These are phyloP conservation scores for Ampelocalamus luodianensis DNA, from an alignment of 176 grass and related monocot genomes.

Conservation along the genomic window DNA sequence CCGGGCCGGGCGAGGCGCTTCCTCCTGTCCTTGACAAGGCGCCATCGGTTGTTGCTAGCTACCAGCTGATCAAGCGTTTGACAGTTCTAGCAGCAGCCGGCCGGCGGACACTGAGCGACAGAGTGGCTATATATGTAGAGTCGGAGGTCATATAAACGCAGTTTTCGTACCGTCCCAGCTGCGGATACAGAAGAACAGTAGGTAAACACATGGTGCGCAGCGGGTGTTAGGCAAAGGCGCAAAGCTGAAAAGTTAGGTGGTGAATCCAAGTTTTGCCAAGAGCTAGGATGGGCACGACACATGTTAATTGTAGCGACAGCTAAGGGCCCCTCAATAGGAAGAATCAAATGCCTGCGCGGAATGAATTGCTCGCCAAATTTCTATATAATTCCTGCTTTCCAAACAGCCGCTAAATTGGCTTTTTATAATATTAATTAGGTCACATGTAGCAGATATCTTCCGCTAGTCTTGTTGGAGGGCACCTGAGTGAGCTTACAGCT, in stretches of 20 bases:
- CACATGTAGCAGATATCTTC: background rate
- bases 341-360: too few relatives aligned
- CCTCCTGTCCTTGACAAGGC: background rate
- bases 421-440: background rate
- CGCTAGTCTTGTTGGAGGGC: too few relatives aligned
- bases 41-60: background rate
- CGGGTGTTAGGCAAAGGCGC: background rate
- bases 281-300: background rate
- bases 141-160: background rate
- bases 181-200: conserved; percentile 33
- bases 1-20: conserved; percentile 32
- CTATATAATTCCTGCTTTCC: background rate
- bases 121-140: background rate
- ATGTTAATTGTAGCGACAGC: background rate
- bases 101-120: background rate
- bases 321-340: background rate
- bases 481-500: too few relatives aligned
- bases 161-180: background rate
- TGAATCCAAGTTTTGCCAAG: conserved; percentile 6
- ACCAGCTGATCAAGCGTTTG: background rate
- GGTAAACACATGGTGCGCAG: conserved; percentile 32
- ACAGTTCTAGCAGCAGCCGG: background rate
- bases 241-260: conserved; percentile 15
- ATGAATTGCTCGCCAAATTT: background rate
- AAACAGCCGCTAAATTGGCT: too few relatives aligned